Percentiles rank a stretch among this genome's conserved stretches.
phyloP scores from a whole-genome alignment of 768 basidiomycete species.

The Rhodotorula paludigena region DNA sequence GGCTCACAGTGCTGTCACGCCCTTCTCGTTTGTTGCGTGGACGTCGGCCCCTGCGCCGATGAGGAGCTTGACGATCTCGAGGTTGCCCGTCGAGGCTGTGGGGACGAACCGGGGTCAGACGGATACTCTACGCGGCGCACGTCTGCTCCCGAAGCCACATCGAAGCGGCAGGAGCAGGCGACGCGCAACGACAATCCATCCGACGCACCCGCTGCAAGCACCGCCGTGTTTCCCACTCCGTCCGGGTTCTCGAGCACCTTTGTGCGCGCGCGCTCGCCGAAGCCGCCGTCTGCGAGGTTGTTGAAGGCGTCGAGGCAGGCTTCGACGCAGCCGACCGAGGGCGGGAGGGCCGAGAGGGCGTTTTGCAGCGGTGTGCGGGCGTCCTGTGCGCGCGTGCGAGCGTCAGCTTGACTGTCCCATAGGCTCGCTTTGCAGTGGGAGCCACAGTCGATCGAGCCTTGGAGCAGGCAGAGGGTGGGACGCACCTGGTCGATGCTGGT shows the following conservation, averaged over 20 bases:
- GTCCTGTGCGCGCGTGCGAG: constrained; percentile 16
- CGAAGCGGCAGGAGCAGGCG: too few relatives aligned
- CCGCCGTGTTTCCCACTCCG: constrained; percentile 27
- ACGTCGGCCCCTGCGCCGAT: constrained; percentile 78
- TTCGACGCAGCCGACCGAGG: constrained; percentile 8
- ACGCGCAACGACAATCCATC: not conserved
- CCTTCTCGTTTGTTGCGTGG: constrained; percentile 72
- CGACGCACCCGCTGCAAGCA: constrained; percentile 30
- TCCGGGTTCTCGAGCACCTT: constrained; percentile 32
- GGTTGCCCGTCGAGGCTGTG: constrained; percentile 73
- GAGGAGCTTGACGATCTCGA: constrained; percentile 67
- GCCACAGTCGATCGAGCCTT: not conserved
- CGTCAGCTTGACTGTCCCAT: too few relatives aligned
- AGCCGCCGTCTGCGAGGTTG: not conserved
- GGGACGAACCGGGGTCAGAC: not conserved
- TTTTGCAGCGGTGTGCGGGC: constrained; percentile 30
- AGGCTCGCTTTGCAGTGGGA: too few relatives aligned
- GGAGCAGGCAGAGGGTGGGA: too few relatives aligned
- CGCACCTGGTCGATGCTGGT: constrained; percentile 14
- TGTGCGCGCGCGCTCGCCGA: not conserved
- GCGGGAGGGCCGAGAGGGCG: constrained; percentile 32
- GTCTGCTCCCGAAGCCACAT: too few relatives aligned
- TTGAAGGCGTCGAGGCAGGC: constrained; percentile 31
- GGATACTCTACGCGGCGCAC: too few relatives aligned
- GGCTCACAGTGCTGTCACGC: constrained; percentile 72